Evolutionary conservation across 73 alveolate species (phyloP).

Genomic region (Paramecium sexaurelia): DNA sequence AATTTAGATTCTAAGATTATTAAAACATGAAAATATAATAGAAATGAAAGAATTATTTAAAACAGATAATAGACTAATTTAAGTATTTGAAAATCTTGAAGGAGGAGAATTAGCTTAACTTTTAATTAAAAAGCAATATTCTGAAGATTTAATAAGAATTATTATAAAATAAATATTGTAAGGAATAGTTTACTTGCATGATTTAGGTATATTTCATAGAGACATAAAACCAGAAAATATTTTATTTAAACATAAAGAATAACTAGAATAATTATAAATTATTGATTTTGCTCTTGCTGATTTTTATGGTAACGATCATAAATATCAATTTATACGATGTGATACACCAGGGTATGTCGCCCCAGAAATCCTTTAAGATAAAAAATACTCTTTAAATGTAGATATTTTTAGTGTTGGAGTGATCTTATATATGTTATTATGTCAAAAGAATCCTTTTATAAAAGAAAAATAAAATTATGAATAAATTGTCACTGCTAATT

Average conservation of each 20-base stretch:
- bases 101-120: constrained; percentile 44
- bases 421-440: background rate
- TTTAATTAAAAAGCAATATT: background rate
- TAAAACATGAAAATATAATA: constrained; percentile 43
- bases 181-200: constrained; percentile 5
- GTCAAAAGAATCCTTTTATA: constrained; percentile 64
- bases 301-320: background rate
- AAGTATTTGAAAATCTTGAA: constrained; percentile 34
- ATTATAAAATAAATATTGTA: background rate
- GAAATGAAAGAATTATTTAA: constrained; percentile 32
- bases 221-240: constrained; percentile 20
- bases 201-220: constrained; percentile 13
- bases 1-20: constrained; percentile 36
- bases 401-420: constrained; percentile 40
- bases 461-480: constrained; percentile 8
- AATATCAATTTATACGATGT: constrained; percentile 55
- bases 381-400: constrained; percentile 65
- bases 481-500: background rate
- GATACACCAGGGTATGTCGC: constrained; percentile 72
- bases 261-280: background rate
- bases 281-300: constrained; percentile 27
- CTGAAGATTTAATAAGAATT: background rate
- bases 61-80: background rate
- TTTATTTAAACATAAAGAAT: background rate
- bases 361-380: constrained; percentile 60